Evolutionary conservation across 257 asterid species (phyloP), one percentile per base, ranked within the genome.

Genomic region (Forsythia viridissima): DNA sequence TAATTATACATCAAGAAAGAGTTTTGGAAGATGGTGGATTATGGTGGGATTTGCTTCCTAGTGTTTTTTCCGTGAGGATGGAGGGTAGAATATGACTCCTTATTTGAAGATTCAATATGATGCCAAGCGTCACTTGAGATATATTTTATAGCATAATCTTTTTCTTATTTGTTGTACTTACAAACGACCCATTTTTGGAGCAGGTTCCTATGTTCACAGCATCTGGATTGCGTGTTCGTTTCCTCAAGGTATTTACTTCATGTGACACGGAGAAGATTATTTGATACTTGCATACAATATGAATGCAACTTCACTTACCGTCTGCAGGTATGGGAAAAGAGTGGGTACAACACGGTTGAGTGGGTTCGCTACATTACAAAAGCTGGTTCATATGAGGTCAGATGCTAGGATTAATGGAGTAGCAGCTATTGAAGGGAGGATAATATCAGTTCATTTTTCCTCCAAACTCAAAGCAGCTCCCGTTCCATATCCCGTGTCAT

Each of bases 201-300:
- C 96, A 95, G 98, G 98, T 95, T 85, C 99, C 99, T 57, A 95
- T 95, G 99, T 95, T 95, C 68, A 93, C 97, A 7, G 97, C 99
- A 51, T 95, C 99, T 75, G 99, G 98, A 68, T 79, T 95, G 83
- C 97, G 99, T 72, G 99, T 93, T 76, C 98, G 99, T 72, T 95
- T 95, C 86, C 92, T 95, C 40, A 95, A 93, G 98, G 99, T 94
- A 87, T 24, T 24, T 24, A 24, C 24, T 24, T 24, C 24, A 0
- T 24, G 24, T 24, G 24, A 24, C 24, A 24, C 24, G 24, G 24
- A 24, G 24, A 24, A 24, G 24, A 24, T 24, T 24, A 24, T 24
- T 24, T 24, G 24, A 24, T 24, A 24, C 24, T 24, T 24, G 24
- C 24, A 24, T 24, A 24, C 24, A 24, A 24, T 24, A 24, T 24